Evolutionary conservation across 495 filamentous ascomycete species (phyloP).

Genomic region (Amorphotheca resinae): DNA sequence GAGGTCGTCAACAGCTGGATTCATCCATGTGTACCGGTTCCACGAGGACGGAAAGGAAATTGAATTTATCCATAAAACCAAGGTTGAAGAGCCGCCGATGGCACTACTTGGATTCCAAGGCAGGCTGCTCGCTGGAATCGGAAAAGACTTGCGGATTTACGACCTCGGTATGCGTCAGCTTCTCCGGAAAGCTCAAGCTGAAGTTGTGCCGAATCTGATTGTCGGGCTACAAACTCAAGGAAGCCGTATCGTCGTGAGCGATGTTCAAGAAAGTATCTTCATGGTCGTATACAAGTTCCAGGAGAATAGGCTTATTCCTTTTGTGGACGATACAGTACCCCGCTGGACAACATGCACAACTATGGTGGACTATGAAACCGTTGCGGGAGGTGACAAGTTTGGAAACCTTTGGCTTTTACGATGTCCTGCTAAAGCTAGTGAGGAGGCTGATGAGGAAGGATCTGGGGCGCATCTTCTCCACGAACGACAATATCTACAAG

Average conservation of each 20-base stretch:
- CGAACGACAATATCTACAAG: conserved; percentile 77
- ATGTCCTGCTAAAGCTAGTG: conserved; percentile 72
- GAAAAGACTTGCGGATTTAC: conserved; percentile 69
- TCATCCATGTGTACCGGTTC: conserved; percentile 89
- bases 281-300: conserved; percentile 90
- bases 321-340: conserved; percentile 76
- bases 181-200: conserved; percentile 78
- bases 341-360: conserved; percentile 78
- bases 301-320: conserved; percentile 82
- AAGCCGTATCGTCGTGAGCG: conserved; percentile 79
- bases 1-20: conserved; percentile 61
- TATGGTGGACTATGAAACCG: conserved; percentile 97
- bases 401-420: conserved; percentile 91
- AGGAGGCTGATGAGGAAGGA: conserved; percentile 84
- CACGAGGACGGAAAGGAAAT: conserved; percentile 71
- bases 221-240: conserved; percentile 84
- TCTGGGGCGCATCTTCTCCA: conserved; percentile 82
- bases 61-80: conserved; percentile 94
- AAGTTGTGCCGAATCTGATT: conserved; percentile 70
- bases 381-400: conserved; percentile 93
- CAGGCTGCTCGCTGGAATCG: conserved; percentile 71
- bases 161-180: conserved; percentile 85
- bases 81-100: conserved; percentile 74
- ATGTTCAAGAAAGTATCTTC: conserved; percentile 80
- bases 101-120: conserved; percentile 90